Evolutionary conservation across 352 stramenopile genomes (phyloP), one percentile per base, ranked within the genome.

Genomic region (Peronospora belbahrii): DNA sequence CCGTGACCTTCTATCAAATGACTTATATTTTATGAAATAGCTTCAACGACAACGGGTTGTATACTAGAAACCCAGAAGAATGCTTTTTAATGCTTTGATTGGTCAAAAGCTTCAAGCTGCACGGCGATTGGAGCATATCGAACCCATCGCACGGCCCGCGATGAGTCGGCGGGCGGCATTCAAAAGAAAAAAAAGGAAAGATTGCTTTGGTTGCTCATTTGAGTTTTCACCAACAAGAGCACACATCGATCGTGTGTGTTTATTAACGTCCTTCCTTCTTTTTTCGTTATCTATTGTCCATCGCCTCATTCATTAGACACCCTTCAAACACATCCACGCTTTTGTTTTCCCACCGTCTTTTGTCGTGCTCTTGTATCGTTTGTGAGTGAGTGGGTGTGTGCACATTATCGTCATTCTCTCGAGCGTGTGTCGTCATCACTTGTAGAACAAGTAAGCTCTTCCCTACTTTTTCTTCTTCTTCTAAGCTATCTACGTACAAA

Each of bases 191-290:
- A 61, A 61, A 68, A 63, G 48, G 59, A 65, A 62, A 68, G 49
- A 61, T 65, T 65, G 48, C 23, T 20, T 19, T 24, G 18, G 40
- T 36, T 61, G 61, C 51, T 79, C 74, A 86, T 86, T 86, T 76
- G 62, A 71, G 70, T 54, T 76, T 86, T 84, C 48, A 39, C 69
- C 53, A 53, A 61, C 31, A 55, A 65, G 67, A 54, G 63, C 52
- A 59, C 69, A 80, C 22, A 11, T 17, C 42, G 11, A 9, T 18
- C n/a, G n/a, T n/a, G n/a, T n/a, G n/a, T n/a, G n/a, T n/a, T n/a
- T n/a, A n/a, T n/a, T n/a, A n/a, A n/a, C n/a, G n/a, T n/a, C n/a
- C n/a, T n/a, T n/a, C n/a, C n/a, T n/a, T n/a, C n/a, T n/a, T n/a
- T n/a, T n/a, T n/a, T n/a, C n/a, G 41, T 46, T 34, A 24, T 10